Conservation (phyloP, 176 grass and related monocot species). For the Guadua angustifolia region DNA sequence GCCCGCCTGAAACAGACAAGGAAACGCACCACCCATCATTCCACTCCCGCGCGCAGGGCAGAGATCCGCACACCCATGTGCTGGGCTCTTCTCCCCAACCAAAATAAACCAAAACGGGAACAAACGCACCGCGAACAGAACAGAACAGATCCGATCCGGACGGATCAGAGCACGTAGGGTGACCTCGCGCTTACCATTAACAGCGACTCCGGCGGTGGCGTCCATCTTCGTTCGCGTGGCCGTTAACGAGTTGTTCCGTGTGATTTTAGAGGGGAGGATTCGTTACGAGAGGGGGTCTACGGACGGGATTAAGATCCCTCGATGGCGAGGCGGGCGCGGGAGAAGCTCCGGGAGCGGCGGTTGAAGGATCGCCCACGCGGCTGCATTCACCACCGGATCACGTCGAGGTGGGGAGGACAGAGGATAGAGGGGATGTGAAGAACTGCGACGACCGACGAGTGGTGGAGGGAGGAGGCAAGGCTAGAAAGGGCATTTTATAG, state of each 20-base stretch:
- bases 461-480: neutral
- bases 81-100: constrained; percentile 25
- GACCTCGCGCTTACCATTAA: constrained; percentile 53
- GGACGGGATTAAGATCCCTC: constrained; percentile 66
- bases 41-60: neutral
- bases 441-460: neutral
- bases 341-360: constrained; percentile 93
- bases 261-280: neutral
- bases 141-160: neutral
- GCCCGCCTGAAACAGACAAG: constrained; percentile 9
- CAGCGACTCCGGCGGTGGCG: constrained; percentile 24
- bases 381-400: constrained; percentile 67
- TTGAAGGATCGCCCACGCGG: constrained; percentile 63
- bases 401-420: constrained; percentile 13
- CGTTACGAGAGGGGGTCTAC: neutral
- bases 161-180: neutral
- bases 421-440: neutral
- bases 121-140: neutral
- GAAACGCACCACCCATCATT: neutral
- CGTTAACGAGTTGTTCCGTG: neutral
- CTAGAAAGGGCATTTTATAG: constrained; percentile 21
- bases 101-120: neutral
- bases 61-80: constrained; percentile 35
- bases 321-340: constrained; percentile 79
- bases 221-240: constrained; percentile 43